Base-by-base conservation (phyloP, 2,329 filamentous ascomycete species). In the Apiospora hydei region DNA sequence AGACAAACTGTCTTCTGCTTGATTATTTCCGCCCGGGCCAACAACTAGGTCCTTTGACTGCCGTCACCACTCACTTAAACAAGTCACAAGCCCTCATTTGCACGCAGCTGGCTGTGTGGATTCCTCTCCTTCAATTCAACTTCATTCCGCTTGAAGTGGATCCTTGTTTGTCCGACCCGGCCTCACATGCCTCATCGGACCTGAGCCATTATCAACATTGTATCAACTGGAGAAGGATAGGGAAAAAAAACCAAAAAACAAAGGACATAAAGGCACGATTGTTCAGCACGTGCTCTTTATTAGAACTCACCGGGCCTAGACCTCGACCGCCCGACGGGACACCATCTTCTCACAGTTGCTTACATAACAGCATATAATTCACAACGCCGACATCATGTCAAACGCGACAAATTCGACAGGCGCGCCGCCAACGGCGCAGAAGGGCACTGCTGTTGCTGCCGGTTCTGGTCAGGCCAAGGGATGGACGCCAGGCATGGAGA, bases 401-500 rank as follows among this genome's bases (percentile, higher is more conserved):
- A 46, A 46, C 16, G 16, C 66, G 14, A 47, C 66, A 30, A 47
- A 68, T 47, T 30, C 66, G 14, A 68, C 41, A 11, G 18, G 38
- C 21, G 10, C 38, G 13, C 13, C 66, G 64, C 38, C 61, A 24
- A 21, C 66, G 24, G 18, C 7, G 41, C 41, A 68, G 41, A 47
- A 47, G 30, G 26, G 21, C 26, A n/a, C 41, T 47, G 66, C 66
- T 8, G 41, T 14, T 10, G 41, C 24, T 26, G 67, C 70, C 21
- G 72, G 72, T 6, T 41, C 64, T 53, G 78, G 80, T 67, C 74
- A 79, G 71, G 77, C 78, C 18, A 61, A 76, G 70, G 80, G 76
- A 77, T 82, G 77, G 80, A 83, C 76, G 72, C 82, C 80, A 0
- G 81, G 72, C 1, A 77, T 81, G 72, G 82, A 85, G 72, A 90